Conservation (phyloP, 177 flowering plant species). For the Telopea speciosissima region DNA sequence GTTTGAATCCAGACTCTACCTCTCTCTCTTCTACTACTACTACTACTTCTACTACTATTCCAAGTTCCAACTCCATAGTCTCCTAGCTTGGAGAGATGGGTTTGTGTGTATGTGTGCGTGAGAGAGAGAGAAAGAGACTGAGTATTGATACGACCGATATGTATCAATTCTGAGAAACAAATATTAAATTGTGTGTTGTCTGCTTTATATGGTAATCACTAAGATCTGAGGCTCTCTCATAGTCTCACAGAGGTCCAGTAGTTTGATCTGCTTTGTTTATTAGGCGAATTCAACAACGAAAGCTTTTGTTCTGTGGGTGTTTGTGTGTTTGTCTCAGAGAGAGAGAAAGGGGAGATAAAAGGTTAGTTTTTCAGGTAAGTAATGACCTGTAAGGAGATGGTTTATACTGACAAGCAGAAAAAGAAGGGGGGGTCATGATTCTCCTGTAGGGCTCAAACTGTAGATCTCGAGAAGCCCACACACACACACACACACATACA, state of each 20-base stretch:
- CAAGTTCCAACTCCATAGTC: background rate
- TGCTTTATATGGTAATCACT: constrained; percentile 8
- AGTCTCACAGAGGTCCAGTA: constrained; percentile 10
- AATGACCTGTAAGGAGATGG: constrained; percentile 15
- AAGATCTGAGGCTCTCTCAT: constrained; percentile 14
- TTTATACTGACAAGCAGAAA: constrained; percentile 15
- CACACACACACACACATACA: background rate
- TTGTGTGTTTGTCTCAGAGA: background rate
- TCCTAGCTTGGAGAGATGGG: background rate
- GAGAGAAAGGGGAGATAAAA: background rate
- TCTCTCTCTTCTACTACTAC: background rate
- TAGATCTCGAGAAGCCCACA: constrained; percentile 9
- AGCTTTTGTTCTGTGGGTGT: constrained; percentile 1
- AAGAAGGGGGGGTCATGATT: constrained; percentile 7
- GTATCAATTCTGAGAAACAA: background rate
- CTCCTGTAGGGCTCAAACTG: background rate
- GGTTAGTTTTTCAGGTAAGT: background rate
- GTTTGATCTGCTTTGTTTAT: constrained; percentile 2
- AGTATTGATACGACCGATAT: too few species aligned
- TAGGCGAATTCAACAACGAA: constrained; percentile 1
- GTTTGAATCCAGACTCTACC: background rate
- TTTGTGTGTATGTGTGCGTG: too few species aligned
- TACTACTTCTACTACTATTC: background rate
- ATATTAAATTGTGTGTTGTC: constrained; percentile 9
- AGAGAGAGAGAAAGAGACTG: too few species aligned